A percentile compares a stretch with the other conserved stretches of the same genome.
Evolutionary conservation across 164 flowering plant genomes (phyloP).

Genomic region (Kalanchoe fedtschenkoi): DNA sequence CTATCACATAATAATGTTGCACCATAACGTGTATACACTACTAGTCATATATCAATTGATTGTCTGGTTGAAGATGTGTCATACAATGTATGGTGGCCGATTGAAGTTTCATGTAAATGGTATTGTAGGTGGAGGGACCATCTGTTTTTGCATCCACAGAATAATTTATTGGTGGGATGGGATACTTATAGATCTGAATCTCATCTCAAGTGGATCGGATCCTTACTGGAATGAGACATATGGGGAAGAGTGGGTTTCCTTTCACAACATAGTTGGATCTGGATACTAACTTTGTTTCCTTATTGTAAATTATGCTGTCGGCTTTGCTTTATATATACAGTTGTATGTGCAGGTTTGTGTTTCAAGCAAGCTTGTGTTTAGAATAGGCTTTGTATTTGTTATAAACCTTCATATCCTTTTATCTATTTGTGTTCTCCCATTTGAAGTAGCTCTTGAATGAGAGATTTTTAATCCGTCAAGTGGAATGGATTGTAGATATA

Average conservation of each 20-base stretch:
- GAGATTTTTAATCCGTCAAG: too few species aligned
- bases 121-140: constrained; percentile 75
- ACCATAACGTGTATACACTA: not conserved
- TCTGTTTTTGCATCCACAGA: constrained; percentile 54
- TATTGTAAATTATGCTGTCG: not conserved
- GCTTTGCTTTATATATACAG: not conserved
- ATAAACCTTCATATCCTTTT: too few species aligned
- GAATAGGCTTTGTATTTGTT: too few species aligned
- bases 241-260: not conserved
- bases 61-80: not conserved
- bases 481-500: too few species aligned
- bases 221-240: not conserved
- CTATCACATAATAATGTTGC: not conserved
- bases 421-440: too few species aligned
- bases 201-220: not conserved
- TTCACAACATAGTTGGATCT: not conserved
- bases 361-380: too few species aligned
- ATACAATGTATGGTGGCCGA: not conserved
- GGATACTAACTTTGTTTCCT: not conserved
- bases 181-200: not conserved
- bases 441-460: too few species aligned
- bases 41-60: not conserved
- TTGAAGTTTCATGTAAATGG: constrained; percentile 10
- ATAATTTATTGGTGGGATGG: constrained; percentile 10
- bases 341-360: too few species aligned